Evolutionary conservation across 192 early-diverging fungal species (phyloP), one percentile per base, ranked within the genome.

Genomic region (Jimgerdemannia flammicorona): DNA sequence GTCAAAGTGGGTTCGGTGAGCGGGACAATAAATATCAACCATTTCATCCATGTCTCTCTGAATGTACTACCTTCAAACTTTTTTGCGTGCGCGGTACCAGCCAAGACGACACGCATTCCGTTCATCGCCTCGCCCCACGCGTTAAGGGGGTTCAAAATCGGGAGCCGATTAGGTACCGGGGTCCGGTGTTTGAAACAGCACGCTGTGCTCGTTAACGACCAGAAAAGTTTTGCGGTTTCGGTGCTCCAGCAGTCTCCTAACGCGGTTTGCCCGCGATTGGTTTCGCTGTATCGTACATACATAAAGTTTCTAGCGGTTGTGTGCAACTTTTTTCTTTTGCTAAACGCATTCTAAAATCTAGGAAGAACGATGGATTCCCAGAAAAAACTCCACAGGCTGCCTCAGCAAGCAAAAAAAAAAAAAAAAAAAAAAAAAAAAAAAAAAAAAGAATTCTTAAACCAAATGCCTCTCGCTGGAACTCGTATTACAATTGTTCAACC

Each of bases 151-250:
- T 43, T 72, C 29, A 81, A 59, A 3, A 70, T 49, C 39, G 0
- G 7, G n/a, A 74, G 67, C 64, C 43, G 73, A 19, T 43, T 3
- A 41, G 79, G 76, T 19, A 74, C 69, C 39, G 67, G 67, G 76
- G 70, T 3, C 71, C 70, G 0, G 65, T 39, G 67, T 68, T 39
- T 29, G 29, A 59, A 81, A 81, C 66, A 81, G 72, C 40, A n/a
- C 44, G 49, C 76, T 64, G 71, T 81, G 79, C n/a, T 78, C 75
- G 67, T 81, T 75, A 63, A 81, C 65, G 74, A 81, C 29, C 66
- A 78, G 69, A 29, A 81, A 67, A 41, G 76, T 17, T 41, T 72
- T 75, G 49, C 40, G 43, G 40, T 77, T 44, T 40, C 29, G n/a
- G 2, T 10, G 59, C 43, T 49, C 75, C 71, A 75, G 69, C 0